phyloP scores from a whole-genome alignment of 2,329 filamentous ascomycete species.

The Cercospora brassicicola region DNA sequence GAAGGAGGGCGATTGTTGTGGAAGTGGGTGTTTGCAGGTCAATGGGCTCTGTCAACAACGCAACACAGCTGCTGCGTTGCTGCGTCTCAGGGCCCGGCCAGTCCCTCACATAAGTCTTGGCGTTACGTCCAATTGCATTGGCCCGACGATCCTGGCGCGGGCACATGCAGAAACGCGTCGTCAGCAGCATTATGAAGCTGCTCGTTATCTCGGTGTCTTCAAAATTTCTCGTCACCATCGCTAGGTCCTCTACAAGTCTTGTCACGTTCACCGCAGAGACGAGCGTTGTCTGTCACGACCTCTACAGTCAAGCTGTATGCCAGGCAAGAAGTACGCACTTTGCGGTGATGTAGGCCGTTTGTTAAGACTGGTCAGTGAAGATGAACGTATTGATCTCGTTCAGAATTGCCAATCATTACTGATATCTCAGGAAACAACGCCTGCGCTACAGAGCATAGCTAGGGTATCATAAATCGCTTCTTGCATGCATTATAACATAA shows the following conservation, averaged over 20 bases:
- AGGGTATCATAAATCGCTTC: slow-evolving; percentile 5
- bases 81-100: background rate
- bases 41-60: slow-evolving; percentile 1
- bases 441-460: slow-evolving; percentile 1
- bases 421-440: background rate
- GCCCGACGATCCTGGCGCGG: background rate
- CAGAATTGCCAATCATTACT: background rate
- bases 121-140: background rate
- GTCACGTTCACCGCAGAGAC: too few relatives aligned
- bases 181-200: background rate
- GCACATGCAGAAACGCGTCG: slow-evolving; percentile 1
- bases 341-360: too few relatives aligned
- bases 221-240: background rate
- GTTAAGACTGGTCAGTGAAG: too few relatives aligned
- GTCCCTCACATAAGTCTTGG: slow-evolving; percentile 8
- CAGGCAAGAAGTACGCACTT: too few relatives aligned
- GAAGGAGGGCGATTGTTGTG: background rate
- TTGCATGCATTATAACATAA: background rate
- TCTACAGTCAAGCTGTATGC: too few relatives aligned
- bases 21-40: background rate
- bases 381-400: too few relatives aligned
- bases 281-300: too few relatives aligned
- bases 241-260: background rate
- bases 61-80: background rate
- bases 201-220: background rate